Percentiles rank a stretch among this genome's conserved stretches.
These are phyloP conservation scores for Elsinoe perseae DNA, from an alignment of 2,329 filamentous ascomycete species.

Conservation along the genomic window DNA sequence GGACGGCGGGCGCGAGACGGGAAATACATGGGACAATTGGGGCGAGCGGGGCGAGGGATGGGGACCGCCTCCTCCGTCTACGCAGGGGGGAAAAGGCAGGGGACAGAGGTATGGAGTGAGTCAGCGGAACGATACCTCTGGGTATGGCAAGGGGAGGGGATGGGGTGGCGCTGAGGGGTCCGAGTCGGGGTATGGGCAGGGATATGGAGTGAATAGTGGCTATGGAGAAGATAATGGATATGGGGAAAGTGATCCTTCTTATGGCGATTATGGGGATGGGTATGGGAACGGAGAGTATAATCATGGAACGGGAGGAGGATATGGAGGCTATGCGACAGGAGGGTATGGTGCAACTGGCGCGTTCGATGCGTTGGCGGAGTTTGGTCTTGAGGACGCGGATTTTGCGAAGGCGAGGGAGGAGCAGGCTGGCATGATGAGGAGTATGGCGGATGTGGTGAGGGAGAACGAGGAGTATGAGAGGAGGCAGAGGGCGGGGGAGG, in stretches of 20 bases:
- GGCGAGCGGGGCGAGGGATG: background rate
- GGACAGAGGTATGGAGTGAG: background rate
- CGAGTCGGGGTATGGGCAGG: background rate
- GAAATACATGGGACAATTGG: background rate
- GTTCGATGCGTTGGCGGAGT: background rate
- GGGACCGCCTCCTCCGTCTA: background rate
- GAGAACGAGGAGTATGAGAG: background rate
- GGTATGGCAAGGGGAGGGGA: slow-evolving; percentile 2
- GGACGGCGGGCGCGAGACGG: background rate
- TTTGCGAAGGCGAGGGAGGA: background rate
- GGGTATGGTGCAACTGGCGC: background rate
- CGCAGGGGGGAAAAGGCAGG: background rate
- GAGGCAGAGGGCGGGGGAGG: background rate
- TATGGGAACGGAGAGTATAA: background rate
- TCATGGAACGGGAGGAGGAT: background rate
- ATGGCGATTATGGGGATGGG: background rate
- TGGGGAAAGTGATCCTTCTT: background rate
- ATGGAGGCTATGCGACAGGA: background rate
- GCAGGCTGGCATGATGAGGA: background rate
- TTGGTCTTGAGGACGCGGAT: background rate
- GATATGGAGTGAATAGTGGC: background rate
- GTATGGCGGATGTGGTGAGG: background rate
- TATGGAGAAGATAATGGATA: background rate
- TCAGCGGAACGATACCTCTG: slow-evolving; percentile 1
- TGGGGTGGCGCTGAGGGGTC: background rate